A percentile compares a stretch with the other conserved stretches of the same genome.
These are phyloP conservation scores for Musa acuminata DNA, from an alignment of 176 grass and related monocot species.

Conservation along the genomic window DNA sequence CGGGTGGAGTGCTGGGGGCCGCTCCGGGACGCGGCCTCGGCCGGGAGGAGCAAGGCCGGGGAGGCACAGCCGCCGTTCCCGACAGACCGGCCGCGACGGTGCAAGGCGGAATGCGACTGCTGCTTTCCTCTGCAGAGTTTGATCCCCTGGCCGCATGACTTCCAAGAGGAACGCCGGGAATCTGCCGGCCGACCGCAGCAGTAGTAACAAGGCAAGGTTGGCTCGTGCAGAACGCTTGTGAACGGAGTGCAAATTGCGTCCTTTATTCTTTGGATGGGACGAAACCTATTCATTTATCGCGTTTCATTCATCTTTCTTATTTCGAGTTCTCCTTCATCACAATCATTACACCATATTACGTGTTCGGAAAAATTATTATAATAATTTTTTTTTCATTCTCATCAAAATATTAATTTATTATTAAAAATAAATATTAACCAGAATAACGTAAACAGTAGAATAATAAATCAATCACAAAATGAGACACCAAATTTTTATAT, in stretches of 20 bases:
- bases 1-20: slow-evolving; percentile 94
- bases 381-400: too few species aligned
- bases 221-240: background rate
- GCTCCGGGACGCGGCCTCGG: slow-evolving; percentile 48
- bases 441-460: too few species aligned
- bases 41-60: slow-evolving; percentile 6
- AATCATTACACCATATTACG: too few species aligned
- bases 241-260: background rate
- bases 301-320: too few species aligned
- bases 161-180: background rate
- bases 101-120: slow-evolving; percentile 63
- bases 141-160: slow-evolving; percentile 63
- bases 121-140: slow-evolving; percentile 86
- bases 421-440: too few species aligned
- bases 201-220: background rate
- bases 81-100: slow-evolving; percentile 36
- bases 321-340: too few species aligned
- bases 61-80: background rate
- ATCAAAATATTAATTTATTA: too few species aligned
- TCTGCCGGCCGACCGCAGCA: background rate
- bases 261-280: background rate
- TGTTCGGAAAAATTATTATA: too few species aligned
- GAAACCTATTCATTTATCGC: too few species aligned
- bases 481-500: too few species aligned
- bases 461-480: too few species aligned